A percentile compares a stretch with the other conserved stretches of the same genome.
phyloP scores from a whole-genome alignment of 495 filamentous ascomycete species.

The Diplogelasinospora grovesii region DNA sequence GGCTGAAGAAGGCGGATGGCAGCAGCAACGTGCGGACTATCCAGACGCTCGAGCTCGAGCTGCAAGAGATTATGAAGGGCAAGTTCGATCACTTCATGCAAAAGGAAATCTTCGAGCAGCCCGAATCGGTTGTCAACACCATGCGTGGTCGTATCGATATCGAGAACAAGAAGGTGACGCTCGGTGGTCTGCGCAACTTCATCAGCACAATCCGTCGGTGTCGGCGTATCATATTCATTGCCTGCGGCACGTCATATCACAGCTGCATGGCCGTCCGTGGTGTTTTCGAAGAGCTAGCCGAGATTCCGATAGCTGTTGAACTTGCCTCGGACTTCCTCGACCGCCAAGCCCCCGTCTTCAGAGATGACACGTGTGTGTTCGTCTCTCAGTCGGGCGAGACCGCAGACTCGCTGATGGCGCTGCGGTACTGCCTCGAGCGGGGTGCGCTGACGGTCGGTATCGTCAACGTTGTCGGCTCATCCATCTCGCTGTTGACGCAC shows the following conservation, averaged over 20 bases:
- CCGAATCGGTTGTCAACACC: constrained; percentile 97
- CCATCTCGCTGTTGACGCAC: constrained; percentile 96
- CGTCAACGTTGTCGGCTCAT: constrained; percentile 96
- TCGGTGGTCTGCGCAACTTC: constrained; percentile 92
- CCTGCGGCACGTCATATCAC: constrained; percentile 95
- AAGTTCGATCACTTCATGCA: constrained; percentile 99
- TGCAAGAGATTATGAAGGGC: constrained; percentile 99
- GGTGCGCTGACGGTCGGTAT: constrained; percentile 95
- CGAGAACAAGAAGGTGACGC: constrained; percentile 85
- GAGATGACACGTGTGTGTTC: constrained; percentile 98
- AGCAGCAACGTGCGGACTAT: constrained; percentile 94
- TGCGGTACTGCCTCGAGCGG: constrained; percentile 94
- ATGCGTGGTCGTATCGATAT: constrained; percentile 97
- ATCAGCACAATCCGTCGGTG: constrained; percentile 94
- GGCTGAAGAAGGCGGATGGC: constrained; percentile 91
- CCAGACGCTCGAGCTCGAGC: constrained; percentile 95
- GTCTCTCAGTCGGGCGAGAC: constrained; percentile 98
- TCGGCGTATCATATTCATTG: constrained; percentile 94
- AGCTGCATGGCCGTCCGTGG: constrained; percentile 99
- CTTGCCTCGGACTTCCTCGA: constrained; percentile 97
- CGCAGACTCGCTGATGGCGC: constrained; percentile 94
- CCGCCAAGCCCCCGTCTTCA: constrained; percentile 96
- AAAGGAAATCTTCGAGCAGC: constrained; percentile 99
- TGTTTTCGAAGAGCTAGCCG: constrained; percentile 94
- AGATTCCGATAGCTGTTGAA: constrained; percentile 96